A percentile compares a stretch with the other conserved stretches of the same genome.
These are phyloP conservation scores for Tilletiaria anomala DNA, from an alignment of 1,284 basidiomycete genomes.

Conservation along the genomic window DNA sequence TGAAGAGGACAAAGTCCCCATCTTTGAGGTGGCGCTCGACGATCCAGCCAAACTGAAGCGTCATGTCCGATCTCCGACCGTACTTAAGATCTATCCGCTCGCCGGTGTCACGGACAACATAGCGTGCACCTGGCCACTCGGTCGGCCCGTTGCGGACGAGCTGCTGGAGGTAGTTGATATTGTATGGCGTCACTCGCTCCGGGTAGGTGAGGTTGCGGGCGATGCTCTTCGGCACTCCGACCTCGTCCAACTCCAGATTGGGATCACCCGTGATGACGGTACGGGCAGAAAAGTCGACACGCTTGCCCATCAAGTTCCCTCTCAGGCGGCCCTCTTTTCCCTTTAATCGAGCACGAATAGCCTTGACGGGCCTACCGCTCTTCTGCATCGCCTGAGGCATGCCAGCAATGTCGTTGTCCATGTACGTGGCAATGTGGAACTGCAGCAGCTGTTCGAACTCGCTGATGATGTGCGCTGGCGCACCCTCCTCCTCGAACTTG, in stretches of 20 bases:
- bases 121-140: constrained; percentile 87
- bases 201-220: constrained; percentile 97
- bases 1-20: constrained; percentile 82
- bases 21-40: constrained; percentile 95
- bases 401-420: constrained; percentile 99
- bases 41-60: constrained; percentile 95
- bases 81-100: constrained; percentile 95
- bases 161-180: constrained; percentile 84
- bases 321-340: constrained; percentile 96
- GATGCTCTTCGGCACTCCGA: constrained; percentile 91
- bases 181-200: constrained; percentile 95
- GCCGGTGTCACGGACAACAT: constrained; percentile 92
- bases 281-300: constrained; percentile 96
- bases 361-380: constrained; percentile 93
- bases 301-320: constrained; percentile 98
- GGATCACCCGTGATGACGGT: constrained; percentile 99
- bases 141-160: constrained; percentile 93
- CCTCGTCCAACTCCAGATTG: constrained; percentile 88
- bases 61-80: constrained; percentile 81
- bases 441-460: constrained; percentile 85
- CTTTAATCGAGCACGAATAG: constrained; percentile 92
- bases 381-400: constrained; percentile 96
- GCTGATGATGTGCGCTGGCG: constrained; percentile 83
- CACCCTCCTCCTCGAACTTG: constrained; percentile 88
- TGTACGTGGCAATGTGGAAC: constrained; percentile 98